phyloP scores from a whole-genome alignment of 2,329 filamentous ascomycete species.

The Fusarium pilosicola region DNA sequence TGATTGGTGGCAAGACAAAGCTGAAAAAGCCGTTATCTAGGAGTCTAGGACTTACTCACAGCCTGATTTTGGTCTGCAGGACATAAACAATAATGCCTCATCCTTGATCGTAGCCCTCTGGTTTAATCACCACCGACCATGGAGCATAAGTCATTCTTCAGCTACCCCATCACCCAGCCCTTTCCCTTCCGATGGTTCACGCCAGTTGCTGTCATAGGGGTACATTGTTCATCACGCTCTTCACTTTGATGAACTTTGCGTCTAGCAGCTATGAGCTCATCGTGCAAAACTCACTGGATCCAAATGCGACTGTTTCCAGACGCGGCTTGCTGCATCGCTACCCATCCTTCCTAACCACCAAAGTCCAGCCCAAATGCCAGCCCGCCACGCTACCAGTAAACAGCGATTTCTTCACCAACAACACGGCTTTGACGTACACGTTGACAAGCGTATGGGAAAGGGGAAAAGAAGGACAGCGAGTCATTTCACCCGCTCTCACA shows the following conservation, averaged over 20 bases:
- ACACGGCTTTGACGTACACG: not conserved
- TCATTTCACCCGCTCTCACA: not conserved
- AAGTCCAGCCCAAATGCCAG: not conserved
- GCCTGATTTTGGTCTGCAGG: not conserved
- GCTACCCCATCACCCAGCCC: not conserved
- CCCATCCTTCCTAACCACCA: not conserved
- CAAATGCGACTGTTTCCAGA: not conserved
- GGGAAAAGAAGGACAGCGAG: not conserved
- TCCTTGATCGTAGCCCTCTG: accelerated
- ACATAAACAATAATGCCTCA: not conserved
- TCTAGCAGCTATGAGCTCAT: not conserved
- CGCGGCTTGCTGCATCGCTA: not conserved
- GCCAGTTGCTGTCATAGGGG: not conserved
- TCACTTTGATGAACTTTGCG: not conserved
- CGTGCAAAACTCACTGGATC: not conserved
- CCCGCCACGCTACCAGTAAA: not conserved
- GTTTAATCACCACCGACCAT: not conserved
- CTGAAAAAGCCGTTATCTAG: not conserved
- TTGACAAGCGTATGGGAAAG: not conserved
- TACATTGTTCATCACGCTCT: not conserved
- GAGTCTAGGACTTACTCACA: not conserved
- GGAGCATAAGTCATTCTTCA: not conserved
- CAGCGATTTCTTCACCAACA: not conserved
- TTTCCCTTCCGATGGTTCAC: not conserved
- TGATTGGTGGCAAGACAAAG: not conserved